A percentile compares a stretch with the other conserved stretches of the same genome.
Evolutionary conservation across 768 basidiomycete genomes (phyloP).

Genomic region (Kwoniella botswanensis): DNA sequence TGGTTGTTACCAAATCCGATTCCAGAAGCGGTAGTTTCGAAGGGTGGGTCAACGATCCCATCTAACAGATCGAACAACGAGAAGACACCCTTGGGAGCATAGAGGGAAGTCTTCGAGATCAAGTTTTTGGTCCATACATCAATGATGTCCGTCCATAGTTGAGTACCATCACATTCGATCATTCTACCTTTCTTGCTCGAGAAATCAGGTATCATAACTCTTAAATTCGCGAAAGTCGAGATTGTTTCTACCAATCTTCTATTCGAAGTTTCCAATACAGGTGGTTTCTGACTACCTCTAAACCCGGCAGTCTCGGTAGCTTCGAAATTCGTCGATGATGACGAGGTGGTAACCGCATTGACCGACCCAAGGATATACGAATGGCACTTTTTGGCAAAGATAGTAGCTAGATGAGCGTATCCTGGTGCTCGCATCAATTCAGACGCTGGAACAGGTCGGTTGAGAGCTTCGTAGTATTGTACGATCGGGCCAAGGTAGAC

Average conservation of each 20-base stretch:
- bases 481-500: slow-evolving; percentile 51
- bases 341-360: slow-evolving; percentile 61
- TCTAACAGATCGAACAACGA: slow-evolving; percentile 61
- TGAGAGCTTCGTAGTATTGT: slow-evolving; percentile 40
- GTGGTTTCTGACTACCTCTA: slow-evolving; percentile 60
- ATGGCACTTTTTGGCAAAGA: slow-evolving; percentile 60
- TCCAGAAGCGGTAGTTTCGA: slow-evolving; percentile 27
- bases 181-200: slow-evolving; percentile 25
- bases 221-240: slow-evolving; percentile 54
- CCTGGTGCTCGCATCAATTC: slow-evolving; percentile 59
- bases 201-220: slow-evolving; percentile 45
- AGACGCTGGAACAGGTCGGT: slow-evolving; percentile 43
- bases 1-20: slow-evolving; percentile 4
- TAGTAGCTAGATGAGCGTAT: slow-evolving; percentile 60
- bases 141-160: slow-evolving; percentile 58
- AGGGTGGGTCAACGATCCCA: slow-evolving; percentile 58
- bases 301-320: slow-evolving; percentile 60
- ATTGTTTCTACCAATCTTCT: slow-evolving; percentile 60
- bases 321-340: slow-evolving; percentile 54
- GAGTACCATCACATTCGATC: slow-evolving; percentile 51
- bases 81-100: slow-evolving; percentile 60
- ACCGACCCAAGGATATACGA: slow-evolving; percentile 61
- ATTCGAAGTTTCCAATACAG: slow-evolving; percentile 62
- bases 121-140: slow-evolving; percentile 58
- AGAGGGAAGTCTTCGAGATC: slow-evolving; percentile 59